Percentiles rank a stretch among this genome's conserved stretches.
Evolutionary conservation across 495 filamentous ascomycete species (phyloP).

Genomic region (Thermothielavioides terrestris): DNA sequence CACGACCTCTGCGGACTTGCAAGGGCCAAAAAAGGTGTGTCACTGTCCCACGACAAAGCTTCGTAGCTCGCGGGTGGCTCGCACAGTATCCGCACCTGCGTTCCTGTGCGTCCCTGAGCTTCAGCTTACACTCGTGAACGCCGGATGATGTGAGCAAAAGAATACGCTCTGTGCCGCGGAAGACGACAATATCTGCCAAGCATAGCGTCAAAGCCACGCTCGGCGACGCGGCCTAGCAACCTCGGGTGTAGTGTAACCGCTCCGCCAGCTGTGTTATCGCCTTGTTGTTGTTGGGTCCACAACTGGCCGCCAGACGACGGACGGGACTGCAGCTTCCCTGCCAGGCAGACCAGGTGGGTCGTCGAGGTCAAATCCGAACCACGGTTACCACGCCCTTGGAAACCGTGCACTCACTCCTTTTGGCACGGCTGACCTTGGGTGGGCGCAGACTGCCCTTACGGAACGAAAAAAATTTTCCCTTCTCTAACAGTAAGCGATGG

Average conservation of each 20-base stretch:
- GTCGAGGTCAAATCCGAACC: conserved; percentile 1
- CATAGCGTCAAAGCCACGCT: conserved; percentile 7
- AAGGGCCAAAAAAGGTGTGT: conserved; percentile 14
- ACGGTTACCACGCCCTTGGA: neutral
- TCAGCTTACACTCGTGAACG: conserved; percentile 9
- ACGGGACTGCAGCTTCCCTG: no score
- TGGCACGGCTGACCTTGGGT: neutral
- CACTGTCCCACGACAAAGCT: conserved; percentile 5
- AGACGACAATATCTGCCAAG: neutral
- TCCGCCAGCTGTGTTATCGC: neutral
- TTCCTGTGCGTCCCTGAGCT: neutral
- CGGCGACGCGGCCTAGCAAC: neutral
- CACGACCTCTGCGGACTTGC: conserved; percentile 21
- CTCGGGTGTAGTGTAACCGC: no score
- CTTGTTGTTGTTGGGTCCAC: neutral
- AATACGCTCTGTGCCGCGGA: conserved; percentile 3
- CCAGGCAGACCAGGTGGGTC: no score
- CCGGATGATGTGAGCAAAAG: conserved; percentile 12
- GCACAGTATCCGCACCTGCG: neutral
- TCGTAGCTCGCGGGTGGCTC: neutral
- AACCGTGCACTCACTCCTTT: neutral
- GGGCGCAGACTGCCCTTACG: neutral
- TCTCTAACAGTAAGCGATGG: no score
- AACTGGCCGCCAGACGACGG: no score
- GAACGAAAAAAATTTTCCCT: conserved; percentile 4